phyloP scores from a whole-genome alignment of 2,329 filamentous ascomycete species.

The Alternaria sp. region DNA sequence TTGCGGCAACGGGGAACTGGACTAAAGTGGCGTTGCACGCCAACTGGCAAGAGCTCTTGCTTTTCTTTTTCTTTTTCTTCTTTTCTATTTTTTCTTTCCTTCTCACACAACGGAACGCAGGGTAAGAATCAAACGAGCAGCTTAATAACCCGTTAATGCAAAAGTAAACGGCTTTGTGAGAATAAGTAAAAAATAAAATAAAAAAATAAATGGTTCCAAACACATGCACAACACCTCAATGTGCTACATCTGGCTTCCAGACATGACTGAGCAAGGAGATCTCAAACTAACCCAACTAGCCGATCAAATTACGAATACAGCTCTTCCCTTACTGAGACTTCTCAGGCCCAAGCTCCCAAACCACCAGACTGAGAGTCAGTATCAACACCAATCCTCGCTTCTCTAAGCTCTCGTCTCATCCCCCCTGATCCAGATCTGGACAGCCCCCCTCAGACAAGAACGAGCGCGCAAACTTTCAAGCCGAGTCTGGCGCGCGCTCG shows the following conservation, averaged over 20 bases:
- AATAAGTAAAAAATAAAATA: not conserved
- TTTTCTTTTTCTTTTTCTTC: constrained; percentile 1
- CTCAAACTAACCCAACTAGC: not conserved
- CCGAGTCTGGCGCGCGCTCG: constrained; percentile 2
- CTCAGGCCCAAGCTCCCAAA: not conserved
- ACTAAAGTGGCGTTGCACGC: not conserved
- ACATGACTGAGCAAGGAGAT: not conserved
- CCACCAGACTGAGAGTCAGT: constrained; percentile 1
- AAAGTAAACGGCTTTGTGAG: constrained; percentile 8
- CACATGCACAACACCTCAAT: not conserved
- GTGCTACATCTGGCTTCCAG: not conserved
- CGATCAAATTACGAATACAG: not conserved
- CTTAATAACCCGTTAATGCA: constrained; percentile 6
- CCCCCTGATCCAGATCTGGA: constrained; percentile 10
- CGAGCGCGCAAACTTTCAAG: constrained; percentile 4
- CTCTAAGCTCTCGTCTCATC: constrained; percentile 8
- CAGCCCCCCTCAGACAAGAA: not conserved
- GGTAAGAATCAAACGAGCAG: constrained; percentile 7
- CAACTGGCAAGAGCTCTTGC: not conserved
- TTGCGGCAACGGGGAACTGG: not conserved
- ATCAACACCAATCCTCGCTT: constrained; percentile 2
- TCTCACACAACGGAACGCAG: not conserved
- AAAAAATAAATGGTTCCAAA: not conserved
- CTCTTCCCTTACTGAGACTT: not conserved
- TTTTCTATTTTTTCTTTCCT: too few species aligned